Evolutionary conservation across 139 green algal genomes (phyloP), one percentile per base, ranked within the genome.

Genomic region (Chlorella sorokiniana): DNA sequence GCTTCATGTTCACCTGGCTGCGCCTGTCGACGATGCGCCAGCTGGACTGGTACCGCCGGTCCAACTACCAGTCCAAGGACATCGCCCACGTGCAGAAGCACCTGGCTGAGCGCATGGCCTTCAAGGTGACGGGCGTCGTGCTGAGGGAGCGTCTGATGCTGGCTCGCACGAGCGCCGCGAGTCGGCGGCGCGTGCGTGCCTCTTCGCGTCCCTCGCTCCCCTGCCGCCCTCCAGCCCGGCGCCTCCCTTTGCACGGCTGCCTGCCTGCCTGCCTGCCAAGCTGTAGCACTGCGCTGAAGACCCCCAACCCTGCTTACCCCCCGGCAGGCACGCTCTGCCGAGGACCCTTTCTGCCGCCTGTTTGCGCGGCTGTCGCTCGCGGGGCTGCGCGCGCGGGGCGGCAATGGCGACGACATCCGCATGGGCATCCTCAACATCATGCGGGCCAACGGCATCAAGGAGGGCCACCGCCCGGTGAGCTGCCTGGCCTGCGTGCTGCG

Each of bases 391-490:
- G 87, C 95, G 31, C 95, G 95, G 44, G 95, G 95, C 40, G 95
- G 94, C 40, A 93, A 97, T 79, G 93, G 93, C 2, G 95, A 98
- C 73, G 92, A 96, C 81, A 97, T 98, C 79, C 88, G 48, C 38
- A 93, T 96, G 86, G 94, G 93, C 77, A 98, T 98, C 82, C 88
- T 98, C 4, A 86, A 98, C 86, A 95, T 98, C 88, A 96, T 98
- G 94, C 86, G 95, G 25, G 84, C 90, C 41, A 85, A 97, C 83
- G 94, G 95, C 72, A 98, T 98, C 88, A 82, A 84, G 1, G 93
- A 96, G 88, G 94, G 94, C 16, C 89, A 96, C 88, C 74, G 93
- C 25, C 90, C 89, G 83, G 92, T 94, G 61, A 79, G 88, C 25
- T n/a, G n/a, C n/a, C n/a, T n/a, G n/a, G n/a, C n/a, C n/a, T n/a